phyloP scores from a whole-genome alignment of 78 protist genomes.

The Corallochytrium limacisporum region DNA sequence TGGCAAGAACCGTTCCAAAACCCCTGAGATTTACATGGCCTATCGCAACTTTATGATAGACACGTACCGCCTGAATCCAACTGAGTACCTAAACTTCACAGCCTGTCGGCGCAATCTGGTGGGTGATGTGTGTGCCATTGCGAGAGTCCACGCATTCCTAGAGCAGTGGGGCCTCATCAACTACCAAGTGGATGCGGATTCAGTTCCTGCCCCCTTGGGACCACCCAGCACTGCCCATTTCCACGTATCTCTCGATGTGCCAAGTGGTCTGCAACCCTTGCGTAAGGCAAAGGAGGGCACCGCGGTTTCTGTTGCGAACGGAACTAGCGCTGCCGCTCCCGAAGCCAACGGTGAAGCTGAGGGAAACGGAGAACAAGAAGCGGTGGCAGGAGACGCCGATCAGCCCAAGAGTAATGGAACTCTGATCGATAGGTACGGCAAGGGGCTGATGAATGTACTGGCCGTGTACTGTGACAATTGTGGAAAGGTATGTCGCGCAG shows the following conservation, averaged over 20 bases:
- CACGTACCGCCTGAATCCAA: conserved; percentile 21
- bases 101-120: conserved; percentile 30
- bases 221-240: conserved; percentile 15
- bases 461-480: not conserved
- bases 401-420: too few species aligned
- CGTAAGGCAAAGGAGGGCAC: not conserved
- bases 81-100: conserved; percentile 23
- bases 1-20: not conserved
- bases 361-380: not conserved
- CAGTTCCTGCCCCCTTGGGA: not conserved
- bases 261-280: not conserved
- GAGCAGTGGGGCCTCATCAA: conserved; percentile 43
- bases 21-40: conserved; percentile 20
- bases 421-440: too few species aligned
- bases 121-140: conserved; percentile 34
- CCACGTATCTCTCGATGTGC: not conserved
- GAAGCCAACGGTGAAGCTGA: not conserved
- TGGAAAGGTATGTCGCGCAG: not conserved
- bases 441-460: too few species aligned
- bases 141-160: conserved; percentile 25
- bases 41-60: conserved; percentile 44
- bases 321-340: not conserved
- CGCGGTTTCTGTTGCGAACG: not conserved
- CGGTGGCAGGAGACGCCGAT: too few species aligned
- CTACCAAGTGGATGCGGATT: conserved; percentile 14